Percentiles rank a stretch among this genome's conserved stretches.
Conservation (phyloP, 352 stramenopile genomes). For the Phytophthora tentaculata region DNA sequence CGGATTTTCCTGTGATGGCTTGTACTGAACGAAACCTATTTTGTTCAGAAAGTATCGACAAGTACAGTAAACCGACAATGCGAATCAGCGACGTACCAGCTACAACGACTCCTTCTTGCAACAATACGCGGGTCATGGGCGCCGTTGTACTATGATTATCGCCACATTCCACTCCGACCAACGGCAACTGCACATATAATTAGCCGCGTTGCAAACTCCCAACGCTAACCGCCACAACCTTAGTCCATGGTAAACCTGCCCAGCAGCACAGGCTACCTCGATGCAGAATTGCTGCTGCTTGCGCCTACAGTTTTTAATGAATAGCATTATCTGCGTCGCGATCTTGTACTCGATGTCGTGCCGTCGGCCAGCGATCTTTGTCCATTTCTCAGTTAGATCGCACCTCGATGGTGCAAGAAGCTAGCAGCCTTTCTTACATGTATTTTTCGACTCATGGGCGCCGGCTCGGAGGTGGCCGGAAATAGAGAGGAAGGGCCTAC, state of each 20-base stretch:
- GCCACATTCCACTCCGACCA: constrained; percentile 7
- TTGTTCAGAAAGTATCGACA: too few relatives aligned
- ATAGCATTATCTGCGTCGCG: too few relatives aligned
- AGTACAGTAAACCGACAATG: too few relatives aligned
- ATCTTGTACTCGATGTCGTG: constrained; percentile 20
- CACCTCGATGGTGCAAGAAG: too few relatives aligned
- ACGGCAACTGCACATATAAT: not conserved
- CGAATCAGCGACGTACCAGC: not conserved
- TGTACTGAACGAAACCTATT: too few relatives aligned
- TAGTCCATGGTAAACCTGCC: not conserved
- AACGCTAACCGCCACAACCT: not conserved
- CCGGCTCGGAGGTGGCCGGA: constrained; percentile 25
- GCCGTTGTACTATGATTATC: constrained; percentile 1
- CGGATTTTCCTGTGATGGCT: too few relatives aligned
- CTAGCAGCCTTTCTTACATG: constrained; percentile 8
- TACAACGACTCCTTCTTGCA: not conserved
- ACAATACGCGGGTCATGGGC: not conserved
- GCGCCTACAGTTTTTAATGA: too few relatives aligned
- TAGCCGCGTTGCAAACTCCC: not conserved
- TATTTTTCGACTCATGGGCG: constrained; percentile 37
- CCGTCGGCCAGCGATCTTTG: constrained; percentile 17
- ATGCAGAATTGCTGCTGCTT: too few relatives aligned
- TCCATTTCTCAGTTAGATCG: not conserved
- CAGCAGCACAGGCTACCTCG: too few relatives aligned
- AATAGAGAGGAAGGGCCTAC: constrained; percentile 38